Conservation (phyloP, 1,139 yeast species). For the Blastobotrys aristatus region DNA sequence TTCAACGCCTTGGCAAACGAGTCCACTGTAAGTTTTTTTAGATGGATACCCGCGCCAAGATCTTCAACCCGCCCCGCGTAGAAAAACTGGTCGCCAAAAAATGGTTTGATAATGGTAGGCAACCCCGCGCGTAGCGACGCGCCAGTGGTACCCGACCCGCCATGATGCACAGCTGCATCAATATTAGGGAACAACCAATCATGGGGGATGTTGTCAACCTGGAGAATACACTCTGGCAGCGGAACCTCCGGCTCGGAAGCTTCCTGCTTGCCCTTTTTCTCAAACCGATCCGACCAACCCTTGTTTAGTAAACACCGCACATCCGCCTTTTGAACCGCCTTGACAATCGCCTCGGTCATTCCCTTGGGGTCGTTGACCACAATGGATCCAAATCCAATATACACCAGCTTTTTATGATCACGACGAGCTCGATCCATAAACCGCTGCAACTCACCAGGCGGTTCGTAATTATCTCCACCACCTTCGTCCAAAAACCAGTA, state of each 20-base stretch:
- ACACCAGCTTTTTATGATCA: constrained; percentile 66
- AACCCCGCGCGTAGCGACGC: constrained; percentile 81
- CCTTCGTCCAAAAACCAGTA: constrained; percentile 90
- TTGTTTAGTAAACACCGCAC: constrained; percentile 84
- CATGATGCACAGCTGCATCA: constrained; percentile 96
- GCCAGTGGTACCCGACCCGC: constrained; percentile 97
- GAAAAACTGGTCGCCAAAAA: constrained; percentile 94
- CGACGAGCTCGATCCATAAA: constrained; percentile 62
- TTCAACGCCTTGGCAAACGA: constrained; percentile 61
- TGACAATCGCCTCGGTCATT: constrained; percentile 70
- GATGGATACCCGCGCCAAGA: constrained; percentile 75
- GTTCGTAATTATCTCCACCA: constrained; percentile 42
- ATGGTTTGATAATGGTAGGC: constrained; percentile 89
- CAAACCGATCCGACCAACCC: constrained; percentile 87
- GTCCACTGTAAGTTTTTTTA: constrained; percentile 61
- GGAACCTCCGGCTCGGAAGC: constrained; percentile 46
- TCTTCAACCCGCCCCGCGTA: constrained; percentile 85
- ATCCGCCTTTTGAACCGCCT: constrained; percentile 72
- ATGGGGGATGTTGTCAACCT: constrained; percentile 75
- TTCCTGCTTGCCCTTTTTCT: constrained; percentile 31
- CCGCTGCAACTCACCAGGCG: constrained; percentile 53
- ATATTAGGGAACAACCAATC: constrained; percentile 89
- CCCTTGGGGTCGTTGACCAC: constrained; percentile 79
- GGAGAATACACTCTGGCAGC: constrained; percentile 65
- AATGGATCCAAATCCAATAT: constrained; percentile 94